Evolutionary conservation across 495 filamentous ascomycete genomes (phyloP).

Genomic region (Patellaria atrata): DNA sequence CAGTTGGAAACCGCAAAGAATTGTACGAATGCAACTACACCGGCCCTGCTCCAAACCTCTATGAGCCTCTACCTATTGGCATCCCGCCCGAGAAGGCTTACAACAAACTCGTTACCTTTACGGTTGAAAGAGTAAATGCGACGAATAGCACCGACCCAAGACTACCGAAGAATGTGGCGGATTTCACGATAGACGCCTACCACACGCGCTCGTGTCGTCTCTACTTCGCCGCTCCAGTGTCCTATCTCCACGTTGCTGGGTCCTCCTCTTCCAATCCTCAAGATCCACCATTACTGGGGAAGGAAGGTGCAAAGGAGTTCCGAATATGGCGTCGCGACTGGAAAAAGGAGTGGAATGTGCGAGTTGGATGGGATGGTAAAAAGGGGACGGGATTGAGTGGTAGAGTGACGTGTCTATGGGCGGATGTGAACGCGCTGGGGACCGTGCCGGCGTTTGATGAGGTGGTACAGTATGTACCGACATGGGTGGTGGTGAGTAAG

Average conservation of each 20-base stretch:
- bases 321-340: slow-evolving; percentile 63
- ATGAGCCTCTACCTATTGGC: slow-evolving; percentile 24
- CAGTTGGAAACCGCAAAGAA: slow-evolving; percentile 25
- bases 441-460: slow-evolving; percentile 81
- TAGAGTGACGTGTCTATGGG: slow-evolving; percentile 70
- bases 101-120: slow-evolving; percentile 30
- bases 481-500: slow-evolving; percentile 67
- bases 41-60: slow-evolving; percentile 47
- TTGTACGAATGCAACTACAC: slow-evolving; percentile 55
- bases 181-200: slow-evolving; percentile 43
- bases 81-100: slow-evolving; percentile 34
- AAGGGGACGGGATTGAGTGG: slow-evolving; percentile 44
- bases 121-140: no score
- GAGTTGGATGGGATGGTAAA: slow-evolving; percentile 47
- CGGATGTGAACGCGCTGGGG: slow-evolving; percentile 58
- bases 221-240: slow-evolving; percentile 46
- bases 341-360: slow-evolving; percentile 60
- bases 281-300: slow-evolving; percentile 43
- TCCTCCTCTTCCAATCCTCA: no score
- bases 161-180: slow-evolving; percentile 33
- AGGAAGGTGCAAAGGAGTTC: slow-evolving; percentile 39
- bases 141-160: slow-evolving; percentile 26
- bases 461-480: slow-evolving; percentile 54
- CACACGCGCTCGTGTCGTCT: slow-evolving; percentile 62
- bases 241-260: slow-evolving; percentile 44